Evolutionary conservation across 2,329 filamentous ascomycete species (phyloP), one percentile per base, ranked within the genome.

Genomic region (Fusarium metavorans): DNA sequence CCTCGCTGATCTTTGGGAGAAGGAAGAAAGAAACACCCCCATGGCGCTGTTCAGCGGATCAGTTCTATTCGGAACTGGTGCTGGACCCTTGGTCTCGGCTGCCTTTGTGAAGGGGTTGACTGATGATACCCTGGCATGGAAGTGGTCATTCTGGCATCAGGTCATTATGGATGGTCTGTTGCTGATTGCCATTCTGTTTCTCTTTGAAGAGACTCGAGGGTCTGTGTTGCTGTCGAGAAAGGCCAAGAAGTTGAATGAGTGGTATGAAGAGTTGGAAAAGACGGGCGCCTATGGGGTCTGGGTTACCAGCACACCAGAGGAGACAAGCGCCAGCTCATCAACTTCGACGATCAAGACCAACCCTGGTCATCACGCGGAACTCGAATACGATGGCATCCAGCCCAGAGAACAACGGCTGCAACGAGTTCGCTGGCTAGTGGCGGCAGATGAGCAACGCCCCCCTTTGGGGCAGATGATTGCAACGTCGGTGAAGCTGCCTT

Each of bases 91-190:
- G 8, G 85, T 95, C 1, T 89, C 89, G 6, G 90, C 93, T 1
- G 90, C 92, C 54, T 90, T 98, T 71, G 90, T 92, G 0, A 84
- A 93, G 39, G 87, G 90, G 60, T 87, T 90, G 2, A 88, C 84
- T 1, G 77, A 84, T 11, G 76, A 81, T 9, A 82, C 79, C 0
- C 69, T 79, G n/a, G 81, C 83, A 4, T 97, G 94, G 94, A 90
- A 94, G 71, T 98, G 95, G 95, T 90, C 95, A 0, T 97, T 97
- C 81, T 97, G 95, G 88, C 87, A 95, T 32, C 95, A 98, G 76
- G 90, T 91, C 9, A 95, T 98, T 54, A 84, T 89, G 25, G 90
- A 92, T 64, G 91, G 87, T 0, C 81, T 91, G 1, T 82, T 97
- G 54, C 88, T 84, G 64, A 75, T 90, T 1, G 83, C 91, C 1